phyloP scores from a whole-genome alignment of 192 early-diverging fungal genomes.

The Podila minutissima region DNA sequence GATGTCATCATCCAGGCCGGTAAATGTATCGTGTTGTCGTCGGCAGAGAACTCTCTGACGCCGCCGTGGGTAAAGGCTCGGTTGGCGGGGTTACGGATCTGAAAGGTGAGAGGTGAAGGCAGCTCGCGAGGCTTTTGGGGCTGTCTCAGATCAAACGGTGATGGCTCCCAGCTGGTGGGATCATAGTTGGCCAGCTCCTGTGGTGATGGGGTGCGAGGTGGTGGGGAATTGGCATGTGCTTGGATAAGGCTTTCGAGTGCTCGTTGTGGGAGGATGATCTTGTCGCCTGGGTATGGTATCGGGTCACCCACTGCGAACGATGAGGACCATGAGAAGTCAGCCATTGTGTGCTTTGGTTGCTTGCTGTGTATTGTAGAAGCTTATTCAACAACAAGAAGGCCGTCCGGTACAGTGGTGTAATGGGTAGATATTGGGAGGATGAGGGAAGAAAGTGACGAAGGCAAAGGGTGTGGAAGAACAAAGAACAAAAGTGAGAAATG shows the following conservation, averaged over 20 bases:
- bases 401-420: background rate
- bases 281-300: slow-evolving; percentile 58
- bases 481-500: background rate
- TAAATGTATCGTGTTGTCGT: slow-evolving; percentile 57
- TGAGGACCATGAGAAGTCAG: slow-evolving; percentile 38
- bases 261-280: slow-evolving; percentile 61
- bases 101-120: slow-evolving; percentile 70
- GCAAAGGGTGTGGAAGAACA: background rate
- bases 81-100: slow-evolving; percentile 61
- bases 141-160: slow-evolving; percentile 1
- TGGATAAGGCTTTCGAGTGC: slow-evolving; percentile 61
- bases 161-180: slow-evolving; percentile 27
- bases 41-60: slow-evolving; percentile 79
- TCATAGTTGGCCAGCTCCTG: slow-evolving; percentile 20
- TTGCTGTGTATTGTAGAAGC: background rate
- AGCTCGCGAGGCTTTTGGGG: slow-evolving; percentile 15
- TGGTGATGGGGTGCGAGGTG: background rate
- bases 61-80: slow-evolving; percentile 61
- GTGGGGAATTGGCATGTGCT: slow-evolving; percentile 23
- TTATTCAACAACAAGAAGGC: too few relatives aligned
- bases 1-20: slow-evolving; percentile 67
- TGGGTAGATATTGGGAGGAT: background rate
- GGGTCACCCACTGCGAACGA: slow-evolving; percentile 38
- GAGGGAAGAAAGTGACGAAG: slow-evolving; percentile 7
- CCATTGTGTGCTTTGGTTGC: background rate